Evolutionary conservation across 2,329 filamentous ascomycete genomes (phyloP), one percentile per base, ranked within the genome.

Genomic region (Xylaria polymorpha): DNA sequence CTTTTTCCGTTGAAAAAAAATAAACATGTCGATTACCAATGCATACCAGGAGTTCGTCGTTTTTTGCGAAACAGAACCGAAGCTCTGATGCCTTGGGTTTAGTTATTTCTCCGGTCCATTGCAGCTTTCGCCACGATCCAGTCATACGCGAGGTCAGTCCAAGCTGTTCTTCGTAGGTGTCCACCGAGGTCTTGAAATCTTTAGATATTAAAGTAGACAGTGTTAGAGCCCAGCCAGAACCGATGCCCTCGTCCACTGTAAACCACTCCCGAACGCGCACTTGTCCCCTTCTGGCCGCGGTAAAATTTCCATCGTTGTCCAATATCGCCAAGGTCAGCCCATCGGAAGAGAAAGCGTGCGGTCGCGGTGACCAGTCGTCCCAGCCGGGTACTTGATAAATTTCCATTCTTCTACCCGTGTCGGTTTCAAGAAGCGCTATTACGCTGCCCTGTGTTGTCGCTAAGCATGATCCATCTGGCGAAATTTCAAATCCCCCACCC

Each of bases 41-140:
- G 18, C 37, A 43, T 57, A 43, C 10, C 20, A 57, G 37, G 37
- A 57, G 37, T 29, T 57, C 5, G 20, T 57, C 55, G 29, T 43
- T 20, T 43, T 57, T 57, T 20, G 55, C 55, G 14, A 57, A 57
- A 20, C 3, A 43, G 12, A 48, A 22, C 7, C 10, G 8, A 56
- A 56, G 4, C 14, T 37, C 6, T n/a, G 29, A n/a, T 35, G 15
- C 12, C 29, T 14, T 1, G 0, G 32, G 6, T 22, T 14, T 18
- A 22, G 41, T 3, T 18, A 56, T 10, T 39, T 2, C 51, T 10
- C 2, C 20, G 14, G 20, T 20, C 35, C 4, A 57, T 43, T 43
- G 12, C 20, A 57, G 32, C 20, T 7, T 1, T n/a, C 18, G 20
- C 20, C n/a, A 43, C 14, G 2, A 29, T 37, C 9, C n/a, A 29